These are phyloP conservation scores for Saccharomycopsis oosterbeekiorum DNA, from an alignment of 805 yeast genomes.

Conservation along the genomic window DNA sequence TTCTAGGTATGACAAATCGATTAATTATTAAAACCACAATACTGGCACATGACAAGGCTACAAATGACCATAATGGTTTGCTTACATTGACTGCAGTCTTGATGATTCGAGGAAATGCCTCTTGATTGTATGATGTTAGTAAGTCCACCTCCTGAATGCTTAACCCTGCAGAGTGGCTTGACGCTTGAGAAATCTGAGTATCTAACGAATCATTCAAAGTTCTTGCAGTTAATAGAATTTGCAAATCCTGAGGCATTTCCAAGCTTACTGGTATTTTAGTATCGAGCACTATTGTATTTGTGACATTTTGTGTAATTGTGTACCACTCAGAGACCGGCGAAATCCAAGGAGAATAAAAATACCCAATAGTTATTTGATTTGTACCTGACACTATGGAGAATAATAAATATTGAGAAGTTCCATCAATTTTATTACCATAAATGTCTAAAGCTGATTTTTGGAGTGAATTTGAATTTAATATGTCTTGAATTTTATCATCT, in stretches of 20 bases:
- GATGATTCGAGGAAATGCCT: not conserved
- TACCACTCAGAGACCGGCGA: not conserved
- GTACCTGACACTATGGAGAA: not conserved
- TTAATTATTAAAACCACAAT: not conserved
- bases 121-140: not conserved
- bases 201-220: not conserved
- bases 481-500: not conserved
- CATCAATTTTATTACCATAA: not conserved
- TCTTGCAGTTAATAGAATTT: not conserved
- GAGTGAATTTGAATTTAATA: not conserved
- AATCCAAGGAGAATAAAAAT: not conserved
- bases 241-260: not conserved
- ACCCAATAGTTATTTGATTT: not conserved
- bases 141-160: not conserved
- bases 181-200: not conserved
- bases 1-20: not conserved
- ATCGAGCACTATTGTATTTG: not conserved
- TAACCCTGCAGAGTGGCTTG: not conserved
- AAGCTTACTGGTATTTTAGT: not conserved
- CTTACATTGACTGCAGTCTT: not conserved
- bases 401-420: not conserved
- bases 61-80: not conserved
- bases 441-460: not conserved
- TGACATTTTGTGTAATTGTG: not conserved
- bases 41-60: not conserved